phyloP scores from a whole-genome alignment of 2,329 filamentous ascomycete species.

The Monosporascus sp. region DNA sequence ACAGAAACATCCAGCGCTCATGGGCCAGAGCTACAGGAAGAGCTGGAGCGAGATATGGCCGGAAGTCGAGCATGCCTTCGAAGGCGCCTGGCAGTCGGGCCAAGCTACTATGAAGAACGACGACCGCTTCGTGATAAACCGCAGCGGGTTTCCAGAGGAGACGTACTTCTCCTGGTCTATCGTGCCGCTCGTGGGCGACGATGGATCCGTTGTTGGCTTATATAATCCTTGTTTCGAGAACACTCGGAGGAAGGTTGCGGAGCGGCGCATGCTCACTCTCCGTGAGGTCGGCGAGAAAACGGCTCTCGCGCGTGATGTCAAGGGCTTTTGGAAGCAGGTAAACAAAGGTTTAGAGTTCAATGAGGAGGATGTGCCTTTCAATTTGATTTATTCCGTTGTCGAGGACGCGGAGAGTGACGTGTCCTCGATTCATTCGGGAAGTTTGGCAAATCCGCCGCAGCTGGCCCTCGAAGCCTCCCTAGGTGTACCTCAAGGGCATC shows the following conservation, averaged over 20 bases:
- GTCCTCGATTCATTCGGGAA: slow-evolving; percentile 66
- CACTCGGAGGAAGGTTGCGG: slow-evolving; percentile 70
- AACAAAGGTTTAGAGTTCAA: slow-evolving; percentile 66
- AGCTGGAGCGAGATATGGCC: slow-evolving; percentile 74
- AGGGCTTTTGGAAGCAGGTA: slow-evolving; percentile 68
- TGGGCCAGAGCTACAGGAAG: slow-evolving; percentile 65
- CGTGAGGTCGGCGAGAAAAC: slow-evolving; percentile 73
- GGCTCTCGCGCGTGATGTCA: slow-evolving; percentile 64
- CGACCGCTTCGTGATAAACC: slow-evolving; percentile 66
- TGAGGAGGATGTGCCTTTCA: slow-evolving; percentile 70
- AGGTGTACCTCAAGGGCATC: slow-evolving; percentile 61
- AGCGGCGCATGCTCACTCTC: slow-evolving; percentile 73
- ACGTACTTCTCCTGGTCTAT: slow-evolving; percentile 80
- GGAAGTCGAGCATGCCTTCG: slow-evolving; percentile 62
- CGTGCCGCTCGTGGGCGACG: slow-evolving; percentile 68
- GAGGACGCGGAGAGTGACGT: slow-evolving; percentile 68
- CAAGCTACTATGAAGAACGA: slow-evolving; percentile 83
- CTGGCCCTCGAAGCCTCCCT: slow-evolving; percentile 67
- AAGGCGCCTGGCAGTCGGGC: slow-evolving; percentile 60
- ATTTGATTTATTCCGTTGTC: slow-evolving; percentile 67
- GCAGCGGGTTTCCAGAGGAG: slow-evolving; percentile 68
- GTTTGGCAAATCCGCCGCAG: slow-evolving; percentile 53
- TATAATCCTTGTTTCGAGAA: slow-evolving; percentile 82
- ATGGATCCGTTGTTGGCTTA: slow-evolving; percentile 68
- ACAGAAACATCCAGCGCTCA: slow-evolving; percentile 68